Conservation (phyloP, 2,329 filamentous ascomycete species). For the Lasiodiplodia gonubiensis region DNA sequence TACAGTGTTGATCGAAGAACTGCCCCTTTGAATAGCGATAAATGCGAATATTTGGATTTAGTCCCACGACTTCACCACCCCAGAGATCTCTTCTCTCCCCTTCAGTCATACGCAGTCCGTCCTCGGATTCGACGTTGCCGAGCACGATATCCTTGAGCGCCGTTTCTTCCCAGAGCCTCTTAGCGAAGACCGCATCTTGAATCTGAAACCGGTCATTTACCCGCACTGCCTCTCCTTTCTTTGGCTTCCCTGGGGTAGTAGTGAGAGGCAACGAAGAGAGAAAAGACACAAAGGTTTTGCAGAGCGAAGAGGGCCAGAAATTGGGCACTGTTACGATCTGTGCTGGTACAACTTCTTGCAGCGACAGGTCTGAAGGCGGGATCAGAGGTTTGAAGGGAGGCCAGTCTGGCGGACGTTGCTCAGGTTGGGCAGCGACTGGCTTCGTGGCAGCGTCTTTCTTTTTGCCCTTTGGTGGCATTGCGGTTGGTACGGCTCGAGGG, state of each 20-base stretch:
- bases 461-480: constrained; percentile 44
- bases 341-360: constrained; percentile 62
- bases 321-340: constrained; percentile 77
- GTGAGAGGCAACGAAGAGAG: constrained; percentile 71
- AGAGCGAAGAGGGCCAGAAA: constrained; percentile 77
- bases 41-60: constrained; percentile 87
- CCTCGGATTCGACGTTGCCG: constrained; percentile 41
- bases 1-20: constrained; percentile 93
- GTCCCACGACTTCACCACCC: constrained; percentile 81
- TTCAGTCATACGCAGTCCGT: constrained; percentile 35
- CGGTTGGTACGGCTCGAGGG: not conserved
- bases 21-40: constrained; percentile 87
- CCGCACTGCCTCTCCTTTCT: constrained; percentile 78
- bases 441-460: constrained; percentile 31
- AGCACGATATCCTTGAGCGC: constrained; percentile 68
- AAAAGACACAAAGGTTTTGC: constrained; percentile 77
- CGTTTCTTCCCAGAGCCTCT: constrained; percentile 76
- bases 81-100: constrained; percentile 57
- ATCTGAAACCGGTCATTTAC: constrained; percentile 92
- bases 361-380: constrained; percentile 67
- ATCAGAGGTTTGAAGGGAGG: constrained; percentile 72
- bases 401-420: constrained; percentile 64
- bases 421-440: constrained; percentile 9
- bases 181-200: constrained; percentile 75
- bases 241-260: constrained; percentile 80